Evolutionary conservation across 1,284 basidiomycete species (phyloP), one percentile per base, ranked within the genome.

Genomic region (Ustilago lituana): DNA sequence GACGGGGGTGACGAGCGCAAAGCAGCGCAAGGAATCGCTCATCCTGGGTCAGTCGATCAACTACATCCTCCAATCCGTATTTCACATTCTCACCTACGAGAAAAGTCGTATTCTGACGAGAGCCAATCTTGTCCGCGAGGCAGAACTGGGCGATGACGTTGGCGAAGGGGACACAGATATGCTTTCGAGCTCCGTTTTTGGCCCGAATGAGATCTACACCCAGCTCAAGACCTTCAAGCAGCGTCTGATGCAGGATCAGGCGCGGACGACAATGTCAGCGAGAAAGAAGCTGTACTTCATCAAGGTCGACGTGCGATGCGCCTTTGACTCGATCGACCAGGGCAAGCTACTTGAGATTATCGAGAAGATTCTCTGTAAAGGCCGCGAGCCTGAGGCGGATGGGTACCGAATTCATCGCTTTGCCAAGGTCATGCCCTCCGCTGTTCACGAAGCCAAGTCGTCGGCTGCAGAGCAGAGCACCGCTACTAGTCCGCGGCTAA

Each of bases 301-400:
- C 62, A 98, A 98, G 82, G 88, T 96, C 26, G 96, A 99, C 78
- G 92, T 98, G 14, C 89, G 91, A 62, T 90, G 93, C 1, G 96
- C 94, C 63, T 99, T 98, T 84, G 96, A 99, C 83, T 93, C 91
- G 0, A 98, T 98, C 66, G 89, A 94, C 38, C 96, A 98, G 81
- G 86, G 86, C 20, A 94, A 90, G 76, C 83, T 98, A 43, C 83
- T 98, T 14, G 84, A 87, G 31, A 92, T 98, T 26, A 82, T 98
- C 33, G 86, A 87, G 20, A 83, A 88, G 1, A 78, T 88, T 88
- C 54, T 76, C 0, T 37, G 37, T 43, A 53, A 41, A 9, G 33
- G 31, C 35, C n/a, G 32, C 15, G 38, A 43, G 17, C 22, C 44
- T 22, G 38, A 32, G 24, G 33, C 62, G 2, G 63, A 72, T 15